Percentiles rank a stretch among this genome's conserved stretches.
phyloP scores from a whole-genome alignment of 2,329 filamentous ascomycete genomes.

The Neonectria magnoliae region DNA sequence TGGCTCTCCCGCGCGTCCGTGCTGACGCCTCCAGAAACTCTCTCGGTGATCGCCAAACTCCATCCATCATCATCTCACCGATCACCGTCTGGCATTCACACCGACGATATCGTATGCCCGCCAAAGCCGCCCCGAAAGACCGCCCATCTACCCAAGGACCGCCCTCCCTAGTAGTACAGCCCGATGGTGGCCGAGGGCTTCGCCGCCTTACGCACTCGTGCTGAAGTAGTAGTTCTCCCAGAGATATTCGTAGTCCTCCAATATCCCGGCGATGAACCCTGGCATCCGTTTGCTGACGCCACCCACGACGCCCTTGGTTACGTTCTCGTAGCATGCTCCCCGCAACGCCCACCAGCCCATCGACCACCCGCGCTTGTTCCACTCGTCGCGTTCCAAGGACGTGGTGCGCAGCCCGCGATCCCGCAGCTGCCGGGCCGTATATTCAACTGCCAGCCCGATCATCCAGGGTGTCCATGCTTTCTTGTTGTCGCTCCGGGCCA shows the following conservation, averaged over 20 bases:
- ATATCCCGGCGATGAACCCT: constrained; percentile 81
- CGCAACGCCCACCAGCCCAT: constrained; percentile 97
- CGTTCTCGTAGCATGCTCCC: constrained; percentile 94
- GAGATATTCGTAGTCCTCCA: constrained; percentile 96
- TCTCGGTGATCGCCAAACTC: not conserved
- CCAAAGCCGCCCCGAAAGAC: constrained; percentile 3
- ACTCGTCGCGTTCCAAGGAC: constrained; percentile 87
- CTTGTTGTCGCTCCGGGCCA: constrained; percentile 77
- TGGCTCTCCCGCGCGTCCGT: constrained; percentile 4
- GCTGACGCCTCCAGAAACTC: constrained; percentile 4
- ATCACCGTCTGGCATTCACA: not conserved
- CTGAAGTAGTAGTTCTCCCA: constrained; percentile 99
- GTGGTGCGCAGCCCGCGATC: constrained; percentile 83
- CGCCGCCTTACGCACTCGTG: constrained; percentile 54
- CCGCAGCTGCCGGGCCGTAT: constrained; percentile 84
- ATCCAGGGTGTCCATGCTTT: constrained; percentile 94
- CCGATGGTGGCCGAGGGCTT: not conserved
- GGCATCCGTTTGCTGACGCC: constrained; percentile 81
- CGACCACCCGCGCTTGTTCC: constrained; percentile 86
- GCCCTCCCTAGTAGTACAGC: not conserved
- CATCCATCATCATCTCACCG: constrained; percentile 5
- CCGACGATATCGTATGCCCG: constrained; percentile 3
- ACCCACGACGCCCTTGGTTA: constrained; percentile 79
- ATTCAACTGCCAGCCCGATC: constrained; percentile 84
- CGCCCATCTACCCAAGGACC: constrained; percentile 1